Evolutionary conservation across 2,329 filamentous ascomycete genomes (phyloP), one percentile per base, ranked within the genome.

Genomic region (Neofusicoccum kwambonambiense): DNA sequence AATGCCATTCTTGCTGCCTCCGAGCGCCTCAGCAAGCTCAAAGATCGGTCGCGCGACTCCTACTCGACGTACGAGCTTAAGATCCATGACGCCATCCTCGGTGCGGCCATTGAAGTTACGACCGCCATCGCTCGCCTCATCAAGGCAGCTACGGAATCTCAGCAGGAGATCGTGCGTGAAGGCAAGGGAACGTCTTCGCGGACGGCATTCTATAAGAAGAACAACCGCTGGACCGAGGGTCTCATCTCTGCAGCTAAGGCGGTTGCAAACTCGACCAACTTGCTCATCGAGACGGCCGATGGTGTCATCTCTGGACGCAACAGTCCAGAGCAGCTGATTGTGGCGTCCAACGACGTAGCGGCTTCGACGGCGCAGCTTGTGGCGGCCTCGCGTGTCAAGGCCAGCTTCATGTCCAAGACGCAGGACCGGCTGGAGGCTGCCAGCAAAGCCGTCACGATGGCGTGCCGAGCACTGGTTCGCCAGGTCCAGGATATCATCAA

Each of bases 121-220:
- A 93, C 90, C 70, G 95, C 95, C 42, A 98, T 99, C 72, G 91
- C 92, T 0, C 90, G 92, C 75, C 86, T 99, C 65, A 98, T 99
- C 83, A 94, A 95, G 79, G 95, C 95, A 0, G 95, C 95, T 6
- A 96, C 94, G 0, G 88, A 86, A 17, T 96, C 94, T 1, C 95
- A 99, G 77, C 89, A 96, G 76, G 95, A 99, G 80, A 99, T 99
- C 74, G 95, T 99, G 49, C 89, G 93, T 69, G 92, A 96, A 68
- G 95, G 95, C 7, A 89, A 91, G 19, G 95, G 95, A 41, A 90
- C 89, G 31, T 92, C 91, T 60, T 96, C 92, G 50, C 87, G 89
- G 65, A 96, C 93, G 1, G 93, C 93, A 27, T 99, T 99, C 79
- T 99, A 99, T 88, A 98, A 98, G 86, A 98, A 98, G 84, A 97